Evolutionary conservation across 2,329 filamentous ascomycete species (phyloP).

Genomic region (Sporothrix brasiliensis): DNA sequence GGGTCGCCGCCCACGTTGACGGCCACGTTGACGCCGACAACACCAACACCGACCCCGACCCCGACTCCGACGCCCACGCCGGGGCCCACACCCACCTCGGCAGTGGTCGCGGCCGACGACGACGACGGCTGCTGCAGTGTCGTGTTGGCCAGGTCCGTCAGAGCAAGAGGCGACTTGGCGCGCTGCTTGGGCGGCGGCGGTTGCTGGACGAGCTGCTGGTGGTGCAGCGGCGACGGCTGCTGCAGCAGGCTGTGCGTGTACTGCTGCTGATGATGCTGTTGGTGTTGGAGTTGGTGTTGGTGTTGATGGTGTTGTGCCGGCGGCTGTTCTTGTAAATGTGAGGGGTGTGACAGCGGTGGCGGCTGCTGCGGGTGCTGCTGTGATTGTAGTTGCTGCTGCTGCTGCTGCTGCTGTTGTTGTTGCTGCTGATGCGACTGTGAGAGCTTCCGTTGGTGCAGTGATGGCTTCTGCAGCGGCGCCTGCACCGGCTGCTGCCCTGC

Average conservation of each 20-base stretch:
- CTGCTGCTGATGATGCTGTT: background rate
- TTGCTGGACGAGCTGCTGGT: constrained; percentile 49
- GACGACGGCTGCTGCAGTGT: constrained; percentile 48
- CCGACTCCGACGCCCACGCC: constrained; percentile 38
- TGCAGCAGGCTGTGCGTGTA: constrained; percentile 29
- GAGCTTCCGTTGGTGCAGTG: constrained; percentile 7
- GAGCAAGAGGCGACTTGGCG: constrained; percentile 63
- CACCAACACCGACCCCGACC: constrained; percentile 38
- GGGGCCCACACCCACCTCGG: background rate
- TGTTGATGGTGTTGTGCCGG: constrained; percentile 2
- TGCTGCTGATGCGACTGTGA: constrained; percentile 17
- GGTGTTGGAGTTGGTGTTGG: constrained; percentile 22
- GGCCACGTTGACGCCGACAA: constrained; percentile 44
- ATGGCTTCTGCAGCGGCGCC: constrained; percentile 1
- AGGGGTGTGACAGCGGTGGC: background rate
- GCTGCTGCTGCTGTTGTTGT: constrained; percentile 18
- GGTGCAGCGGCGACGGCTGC: constrained; percentile 37
- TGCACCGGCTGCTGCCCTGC: constrained; percentile 20
- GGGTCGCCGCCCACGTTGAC: constrained; percentile 43
- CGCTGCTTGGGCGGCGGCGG: constrained; percentile 39
- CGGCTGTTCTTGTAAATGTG: background rate
- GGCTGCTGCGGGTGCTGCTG: background rate
- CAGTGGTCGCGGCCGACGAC: constrained; percentile 46
- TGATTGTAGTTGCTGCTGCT: background rate
- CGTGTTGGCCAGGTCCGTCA: constrained; percentile 47